Evolutionary conservation across 345 rosid species (phyloP).

Genomic region (Dipteronia dyeriana): DNA sequence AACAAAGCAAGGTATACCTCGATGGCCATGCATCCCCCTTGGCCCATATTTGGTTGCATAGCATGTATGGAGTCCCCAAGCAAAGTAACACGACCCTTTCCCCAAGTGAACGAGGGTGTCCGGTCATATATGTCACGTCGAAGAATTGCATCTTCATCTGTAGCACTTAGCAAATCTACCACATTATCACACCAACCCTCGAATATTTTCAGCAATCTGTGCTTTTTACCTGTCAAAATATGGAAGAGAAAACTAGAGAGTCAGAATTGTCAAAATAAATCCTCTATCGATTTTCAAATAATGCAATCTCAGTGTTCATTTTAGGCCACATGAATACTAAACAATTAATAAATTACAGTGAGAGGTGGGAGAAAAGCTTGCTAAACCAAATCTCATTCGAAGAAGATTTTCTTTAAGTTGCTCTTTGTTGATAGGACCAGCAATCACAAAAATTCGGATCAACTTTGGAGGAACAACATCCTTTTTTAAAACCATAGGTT

Average conservation of each 20-base stretch:
- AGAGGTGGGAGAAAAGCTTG: background rate
- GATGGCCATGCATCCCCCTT: constrained; percentile 99
- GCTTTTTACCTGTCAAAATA: constrained; percentile 63
- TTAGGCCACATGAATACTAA: background rate
- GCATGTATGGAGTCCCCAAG: constrained; percentile 96
- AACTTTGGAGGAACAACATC: background rate
- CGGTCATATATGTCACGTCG: constrained; percentile 91
- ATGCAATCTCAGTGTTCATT: background rate
- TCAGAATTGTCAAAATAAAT: background rate
- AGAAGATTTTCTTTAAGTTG: background rate
- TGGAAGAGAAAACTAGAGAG: constrained; percentile 7
- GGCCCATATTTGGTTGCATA: constrained; percentile 96
- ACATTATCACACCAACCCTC: constrained; percentile 95
- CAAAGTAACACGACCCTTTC: constrained; percentile 86
- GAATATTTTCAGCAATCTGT: constrained; percentile 79
- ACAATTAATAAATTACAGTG: background rate
- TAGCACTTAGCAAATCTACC: constrained; percentile 65
- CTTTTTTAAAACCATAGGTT: constrained; percentile 1
- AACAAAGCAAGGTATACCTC: constrained; percentile 53
- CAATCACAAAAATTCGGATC: background rate
- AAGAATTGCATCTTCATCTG: constrained; percentile 78
- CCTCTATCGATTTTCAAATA: background rate
- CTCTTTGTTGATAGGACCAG: background rate
- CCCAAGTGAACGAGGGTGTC: constrained; percentile 73
- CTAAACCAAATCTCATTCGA: background rate